Percentiles rank a stretch among this genome's conserved stretches.
Conservation (phyloP, 495 filamentous ascomycete species). For the Amphirosellinia nigrospora region DNA sequence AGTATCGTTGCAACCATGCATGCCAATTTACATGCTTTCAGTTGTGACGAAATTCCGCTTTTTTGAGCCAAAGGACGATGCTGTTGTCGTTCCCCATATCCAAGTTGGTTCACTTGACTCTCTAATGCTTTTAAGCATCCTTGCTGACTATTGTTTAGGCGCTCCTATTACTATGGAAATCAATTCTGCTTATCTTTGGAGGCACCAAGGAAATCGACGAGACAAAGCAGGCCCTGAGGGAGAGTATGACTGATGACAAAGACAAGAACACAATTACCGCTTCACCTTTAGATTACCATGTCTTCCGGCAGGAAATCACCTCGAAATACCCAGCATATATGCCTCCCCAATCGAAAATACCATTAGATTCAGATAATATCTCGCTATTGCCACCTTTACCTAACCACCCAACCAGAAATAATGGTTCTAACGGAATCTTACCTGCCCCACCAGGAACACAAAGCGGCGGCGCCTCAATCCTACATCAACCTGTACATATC, state of each 20-base stretch:
- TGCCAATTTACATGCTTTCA: slow-evolving; percentile 75
- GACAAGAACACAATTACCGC: slow-evolving; percentile 75
- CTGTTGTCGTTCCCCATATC: slow-evolving; percentile 33
- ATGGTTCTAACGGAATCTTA: slow-evolving; percentile 54
- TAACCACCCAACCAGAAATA: slow-evolving; percentile 66
- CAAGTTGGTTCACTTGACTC: slow-evolving; percentile 6
- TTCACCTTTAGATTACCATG: slow-evolving; percentile 93
- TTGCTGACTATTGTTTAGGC: slow-evolving; percentile 47
- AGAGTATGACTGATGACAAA: slow-evolving; percentile 54
- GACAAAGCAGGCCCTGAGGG: slow-evolving; percentile 69
- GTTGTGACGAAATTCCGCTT: slow-evolving; percentile 81
- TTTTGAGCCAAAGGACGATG: slow-evolving; percentile 71
- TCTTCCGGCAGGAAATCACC: slow-evolving; percentile 96
- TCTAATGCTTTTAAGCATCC: background rate
- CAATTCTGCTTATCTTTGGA: slow-evolving; percentile 82
- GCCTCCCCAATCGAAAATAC: slow-evolving; percentile 81
- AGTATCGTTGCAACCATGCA: slow-evolving; percentile 67
- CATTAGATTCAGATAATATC: slow-evolving; percentile 86
- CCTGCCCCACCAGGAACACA: slow-evolving; percentile 53
- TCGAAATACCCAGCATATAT: slow-evolving; percentile 98
- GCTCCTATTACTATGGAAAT: slow-evolving; percentile 88
- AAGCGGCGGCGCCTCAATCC: slow-evolving; percentile 75
- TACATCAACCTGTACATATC: slow-evolving; percentile 96
- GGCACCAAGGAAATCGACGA: slow-evolving; percentile 71
- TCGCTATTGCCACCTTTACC: slow-evolving; percentile 86